Base-by-base conservation (phyloP, 768 basidiomycete genomes). In the Strobilomyces dryophilus region DNA sequence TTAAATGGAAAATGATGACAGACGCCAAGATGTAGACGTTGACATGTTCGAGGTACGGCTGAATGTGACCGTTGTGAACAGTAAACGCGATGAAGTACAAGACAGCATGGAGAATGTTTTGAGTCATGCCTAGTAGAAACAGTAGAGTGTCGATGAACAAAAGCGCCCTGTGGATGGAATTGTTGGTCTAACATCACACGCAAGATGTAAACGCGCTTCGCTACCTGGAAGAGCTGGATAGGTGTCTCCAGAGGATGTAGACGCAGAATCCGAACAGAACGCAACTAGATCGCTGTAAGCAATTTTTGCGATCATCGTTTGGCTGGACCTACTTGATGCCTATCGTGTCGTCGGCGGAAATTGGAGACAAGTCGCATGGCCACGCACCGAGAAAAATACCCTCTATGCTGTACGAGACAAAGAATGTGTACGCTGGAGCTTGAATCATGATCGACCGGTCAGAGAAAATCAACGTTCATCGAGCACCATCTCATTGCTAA, bases 381-480 rank as follows among this genome's bases (percentile, higher is more conserved):
- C 35, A 54, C 63, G n/a, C 40, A 64, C 63, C 63, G 9, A 61
- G 37, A 31, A 66, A 49, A 24, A 66, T 45, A 5, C 31, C 29
- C 34, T 66, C 62, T 3, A 54, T 4, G 39, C 34, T 46, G 3
- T 48, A 50, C 4, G 56, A 15, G 4, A 27, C 41, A 42, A 65
- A 41, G 41, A 44, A 9, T 21, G 56, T 32, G n/a, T 46, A 46
- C 5, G 49, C 50, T 15, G 44, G n/a, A 31, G 15, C 7, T 6
- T 36, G 32, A 21, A 6, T 5, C 63, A 63, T 63, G 36, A 18
- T 24, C 7, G 26, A 41, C 8, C 4, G 20, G 29, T 44, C 20
- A 35, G 8, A 4, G 15, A 35, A 15, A 9, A 9, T 6, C 42
- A 15, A 8, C 7, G 34, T 9, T 39, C 3, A 17, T 31, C 9